Conservation (phyloP, 2,329 filamentous ascomycete genomes). For the Fusarium palustre region DNA sequence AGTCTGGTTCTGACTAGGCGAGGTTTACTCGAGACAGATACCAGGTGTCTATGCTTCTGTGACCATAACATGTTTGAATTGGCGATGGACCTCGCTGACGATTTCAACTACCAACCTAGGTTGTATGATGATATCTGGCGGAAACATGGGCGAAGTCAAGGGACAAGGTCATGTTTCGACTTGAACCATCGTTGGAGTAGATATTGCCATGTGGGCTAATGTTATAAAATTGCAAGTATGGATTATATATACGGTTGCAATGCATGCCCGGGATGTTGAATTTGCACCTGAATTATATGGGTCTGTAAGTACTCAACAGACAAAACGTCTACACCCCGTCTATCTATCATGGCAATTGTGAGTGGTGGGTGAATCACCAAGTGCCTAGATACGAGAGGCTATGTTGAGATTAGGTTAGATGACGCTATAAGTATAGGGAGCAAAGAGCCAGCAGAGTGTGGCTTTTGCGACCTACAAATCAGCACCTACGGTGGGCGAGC, state of each 20-base stretch:
- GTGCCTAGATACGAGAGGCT: neutral
- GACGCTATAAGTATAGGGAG: neutral
- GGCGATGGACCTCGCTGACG: too few species aligned
- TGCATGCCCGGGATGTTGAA: too few species aligned
- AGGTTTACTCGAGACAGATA: neutral
- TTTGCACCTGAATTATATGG: neutral
- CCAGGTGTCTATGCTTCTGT: neutral
- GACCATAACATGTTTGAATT: too few species aligned
- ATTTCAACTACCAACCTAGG: too few species aligned
- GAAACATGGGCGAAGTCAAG: too few species aligned
- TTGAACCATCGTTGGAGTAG: too few species aligned
- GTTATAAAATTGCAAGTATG: neutral
- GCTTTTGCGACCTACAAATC: neutral
- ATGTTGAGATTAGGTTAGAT: neutral
- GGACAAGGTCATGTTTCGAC: too few species aligned
- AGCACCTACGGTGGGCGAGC: neutral
- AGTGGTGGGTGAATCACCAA: neutral
- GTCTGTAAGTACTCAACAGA: neutral
- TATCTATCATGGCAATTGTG: neutral
- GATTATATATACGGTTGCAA: neutral
- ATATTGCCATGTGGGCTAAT: too few species aligned
- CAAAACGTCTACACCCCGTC: too few species aligned
- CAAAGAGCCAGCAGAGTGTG: neutral
- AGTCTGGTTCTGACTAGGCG: too few species aligned
- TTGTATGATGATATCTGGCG: too few species aligned